Conservation (phyloP, 2,329 filamentous ascomycete species). For the Botrytis squamosa region DNA sequence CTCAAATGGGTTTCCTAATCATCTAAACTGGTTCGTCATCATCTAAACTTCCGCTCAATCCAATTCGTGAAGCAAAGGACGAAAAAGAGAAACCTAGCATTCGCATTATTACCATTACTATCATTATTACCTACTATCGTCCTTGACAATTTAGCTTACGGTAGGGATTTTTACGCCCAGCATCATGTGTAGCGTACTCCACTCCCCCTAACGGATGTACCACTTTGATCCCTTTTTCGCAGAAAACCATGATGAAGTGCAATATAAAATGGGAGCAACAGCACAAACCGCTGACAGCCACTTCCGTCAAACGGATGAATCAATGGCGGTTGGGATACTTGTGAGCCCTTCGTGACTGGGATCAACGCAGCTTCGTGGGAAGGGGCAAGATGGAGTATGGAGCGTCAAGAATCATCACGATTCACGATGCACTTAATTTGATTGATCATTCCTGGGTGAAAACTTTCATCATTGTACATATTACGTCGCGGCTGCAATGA, state of each 20-base stretch:
- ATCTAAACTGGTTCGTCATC: background rate
- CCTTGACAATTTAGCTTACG: background rate
- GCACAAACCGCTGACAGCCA: conserved; percentile 15
- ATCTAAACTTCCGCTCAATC: background rate
- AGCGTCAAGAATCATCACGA: background rate
- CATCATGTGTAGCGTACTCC: background rate
- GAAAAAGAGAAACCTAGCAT: background rate
- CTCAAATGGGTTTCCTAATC: background rate
- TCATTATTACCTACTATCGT: too few species aligned
- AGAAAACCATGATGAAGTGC: background rate
- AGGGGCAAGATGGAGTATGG: background rate
- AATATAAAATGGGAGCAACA: background rate
- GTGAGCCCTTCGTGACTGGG: background rate
- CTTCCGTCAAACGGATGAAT: conserved; percentile 5
- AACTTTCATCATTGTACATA: conserved; percentile 17
- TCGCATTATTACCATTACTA: background rate
- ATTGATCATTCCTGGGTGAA: background rate
- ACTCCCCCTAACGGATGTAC: background rate
- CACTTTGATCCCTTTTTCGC: background rate
- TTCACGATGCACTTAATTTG: background rate
- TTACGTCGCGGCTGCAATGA: background rate
- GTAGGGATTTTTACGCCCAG: background rate
- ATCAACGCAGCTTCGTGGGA: background rate
- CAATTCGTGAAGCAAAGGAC: background rate
- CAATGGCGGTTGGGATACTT: background rate